phyloP scores from a whole-genome alignment of 208 protist genomes.

The Leishmania tropica region DNA sequence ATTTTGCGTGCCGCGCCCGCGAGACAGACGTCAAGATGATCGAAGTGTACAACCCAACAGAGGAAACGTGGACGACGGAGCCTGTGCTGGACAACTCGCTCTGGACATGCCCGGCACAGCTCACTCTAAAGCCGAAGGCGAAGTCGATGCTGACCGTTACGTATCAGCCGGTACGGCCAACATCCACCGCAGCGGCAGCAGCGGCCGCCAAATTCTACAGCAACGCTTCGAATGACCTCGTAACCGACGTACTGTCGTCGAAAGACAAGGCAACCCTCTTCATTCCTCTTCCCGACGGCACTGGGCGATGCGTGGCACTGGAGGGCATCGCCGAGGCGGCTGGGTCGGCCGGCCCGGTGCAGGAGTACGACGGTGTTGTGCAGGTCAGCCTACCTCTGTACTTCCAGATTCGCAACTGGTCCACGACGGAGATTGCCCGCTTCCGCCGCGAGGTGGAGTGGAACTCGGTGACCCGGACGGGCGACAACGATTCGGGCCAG shows the following conservation, averaged over 20 bases:
- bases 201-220: not conserved
- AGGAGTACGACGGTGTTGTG: slow-evolving; percentile 40
- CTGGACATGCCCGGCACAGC: slow-evolving; percentile 64
- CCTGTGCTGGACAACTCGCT: slow-evolving; percentile 85
- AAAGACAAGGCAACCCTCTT: slow-evolving; percentile 89
- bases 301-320: slow-evolving; percentile 78
- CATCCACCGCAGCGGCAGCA: slow-evolving; percentile 12
- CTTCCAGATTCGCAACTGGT: slow-evolving; percentile 37
- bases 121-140: slow-evolving; percentile 81
- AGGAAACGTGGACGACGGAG: slow-evolving; percentile 79
- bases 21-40: slow-evolving; percentile 72
- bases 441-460: slow-evolving; percentile 87
- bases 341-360: slow-evolving; percentile 44
- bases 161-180: slow-evolving; percentile 90
- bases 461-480: slow-evolving; percentile 34
- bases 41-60: slow-evolving; percentile 81
- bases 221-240: not conserved
- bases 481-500: not conserved
- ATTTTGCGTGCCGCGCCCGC: slow-evolving; percentile 84
- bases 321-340: slow-evolving; percentile 67
- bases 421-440: slow-evolving; percentile 49
- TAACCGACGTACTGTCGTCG: not conserved
- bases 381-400: slow-evolving; percentile 12
- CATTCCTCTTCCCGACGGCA: slow-evolving; percentile 93
- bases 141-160: slow-evolving; percentile 71